phyloP scores from a whole-genome alignment of 1,139 yeast genomes.

The Zygosaccharomyces sapae region DNA sequence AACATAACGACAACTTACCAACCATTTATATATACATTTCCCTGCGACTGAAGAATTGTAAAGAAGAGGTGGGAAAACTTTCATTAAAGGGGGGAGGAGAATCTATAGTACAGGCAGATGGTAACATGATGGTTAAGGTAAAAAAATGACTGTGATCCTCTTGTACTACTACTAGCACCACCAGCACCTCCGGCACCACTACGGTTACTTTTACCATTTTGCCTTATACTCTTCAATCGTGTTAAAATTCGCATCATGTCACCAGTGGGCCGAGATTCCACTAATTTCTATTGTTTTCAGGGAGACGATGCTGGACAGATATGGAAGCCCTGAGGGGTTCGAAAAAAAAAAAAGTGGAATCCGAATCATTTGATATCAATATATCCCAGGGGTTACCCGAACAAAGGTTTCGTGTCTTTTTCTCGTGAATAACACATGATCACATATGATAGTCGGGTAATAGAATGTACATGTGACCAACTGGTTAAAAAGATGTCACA shows the following conservation, averaged over 20 bases:
- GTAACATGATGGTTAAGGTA: conserved; percentile 5
- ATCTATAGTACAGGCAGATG: neutral
- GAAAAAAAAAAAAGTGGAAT: neutral
- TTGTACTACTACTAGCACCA: neutral
- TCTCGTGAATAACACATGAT: neutral
- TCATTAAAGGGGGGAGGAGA: neutral
- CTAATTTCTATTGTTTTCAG: conserved; percentile 1
- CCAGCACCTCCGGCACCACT: neutral
- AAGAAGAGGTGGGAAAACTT: conserved; percentile 2
- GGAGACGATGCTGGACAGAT: conserved; percentile 1
- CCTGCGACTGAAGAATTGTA: conserved; percentile 1
- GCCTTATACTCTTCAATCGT: conserved; percentile 2
- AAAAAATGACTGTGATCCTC: too few species aligned
- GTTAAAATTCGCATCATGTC: conserved; percentile 7
- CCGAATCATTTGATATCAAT: neutral
- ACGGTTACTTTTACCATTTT: neutral
- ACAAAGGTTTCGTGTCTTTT: too few species aligned
- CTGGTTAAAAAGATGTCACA: too few species aligned
- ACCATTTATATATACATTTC: conserved; percentile 5
- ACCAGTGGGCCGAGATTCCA: conserved; percentile 3
- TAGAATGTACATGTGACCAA: too few species aligned
- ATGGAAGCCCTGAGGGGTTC: neutral
- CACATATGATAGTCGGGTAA: neutral
- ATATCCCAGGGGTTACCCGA: too few species aligned
- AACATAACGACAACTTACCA: neutral